These are phyloP conservation scores for Nissolia schottii DNA, from an alignment of 306 rosid genomes.

Conservation along the genomic window DNA sequence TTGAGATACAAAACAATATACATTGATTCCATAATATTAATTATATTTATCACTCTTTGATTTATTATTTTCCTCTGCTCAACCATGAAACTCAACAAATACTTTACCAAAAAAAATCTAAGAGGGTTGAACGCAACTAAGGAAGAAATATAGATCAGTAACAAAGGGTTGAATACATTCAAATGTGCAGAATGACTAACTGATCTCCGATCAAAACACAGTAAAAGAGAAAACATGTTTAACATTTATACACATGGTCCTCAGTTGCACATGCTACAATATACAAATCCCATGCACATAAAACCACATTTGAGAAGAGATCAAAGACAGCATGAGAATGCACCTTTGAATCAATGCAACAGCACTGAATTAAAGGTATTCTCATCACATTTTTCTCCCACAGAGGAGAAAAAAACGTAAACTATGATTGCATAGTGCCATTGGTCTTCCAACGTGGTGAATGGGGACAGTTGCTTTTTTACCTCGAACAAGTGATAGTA, in stretches of 20 bases:
- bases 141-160: constrained; percentile 10
- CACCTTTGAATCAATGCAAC: constrained; percentile 21
- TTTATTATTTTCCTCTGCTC: too few relatives aligned
- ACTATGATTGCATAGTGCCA: not conserved
- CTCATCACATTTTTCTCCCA: constrained; percentile 1
- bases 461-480: constrained; percentile 5
- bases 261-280: not conserved
- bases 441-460: constrained; percentile 4
- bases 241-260: constrained; percentile 7
- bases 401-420: not conserved
- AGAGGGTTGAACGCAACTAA: constrained; percentile 9
- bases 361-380: constrained; percentile 12
- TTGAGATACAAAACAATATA: too few relatives aligned
- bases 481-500: not conserved
- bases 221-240: constrained; percentile 5
- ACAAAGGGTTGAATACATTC: not conserved
- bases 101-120: too few relatives aligned
- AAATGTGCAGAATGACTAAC: constrained; percentile 14
- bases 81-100: too few relatives aligned
- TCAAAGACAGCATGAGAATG: constrained; percentile 2
- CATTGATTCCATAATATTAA: too few relatives aligned
- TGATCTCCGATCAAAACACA: constrained; percentile 1
- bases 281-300: constrained; percentile 1
- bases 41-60: too few relatives aligned
- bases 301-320: not conserved